A percentile compares a stretch with the other conserved stretches of the same genome.
Evolutionary conservation across 2,329 filamentous ascomycete genomes (phyloP).

Genomic region (Graphium sp.): DNA sequence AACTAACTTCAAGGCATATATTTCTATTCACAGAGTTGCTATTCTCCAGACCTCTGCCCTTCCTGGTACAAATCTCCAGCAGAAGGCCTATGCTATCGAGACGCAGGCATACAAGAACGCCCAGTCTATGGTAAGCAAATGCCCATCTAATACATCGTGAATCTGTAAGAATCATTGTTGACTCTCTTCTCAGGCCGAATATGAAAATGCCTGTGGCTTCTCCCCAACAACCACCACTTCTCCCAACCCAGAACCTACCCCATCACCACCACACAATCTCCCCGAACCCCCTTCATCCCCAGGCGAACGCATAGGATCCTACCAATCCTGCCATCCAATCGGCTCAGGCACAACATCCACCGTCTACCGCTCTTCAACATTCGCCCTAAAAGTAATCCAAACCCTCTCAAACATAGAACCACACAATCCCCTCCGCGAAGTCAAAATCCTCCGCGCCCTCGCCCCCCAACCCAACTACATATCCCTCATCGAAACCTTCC

Average conservation of each 20-base stretch:
- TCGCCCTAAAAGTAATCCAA: constrained; percentile 74
- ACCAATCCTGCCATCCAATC: constrained; percentile 34
- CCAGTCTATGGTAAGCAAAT: constrained; percentile 32
- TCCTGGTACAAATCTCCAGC: constrained; percentile 9
- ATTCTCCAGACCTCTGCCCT: constrained; percentile 8
- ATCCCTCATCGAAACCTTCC: constrained; percentile 55
- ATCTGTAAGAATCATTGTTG: too few species aligned
- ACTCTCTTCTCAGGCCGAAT: constrained; percentile 33
- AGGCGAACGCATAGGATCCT: constrained; percentile 33
- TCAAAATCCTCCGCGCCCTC: constrained; percentile 49
- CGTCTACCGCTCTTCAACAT: constrained; percentile 52
- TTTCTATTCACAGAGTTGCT: too few species aligned
- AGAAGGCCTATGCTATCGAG: constrained; percentile 48
- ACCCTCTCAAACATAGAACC: constrained; percentile 58
- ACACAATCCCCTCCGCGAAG: constrained; percentile 69
- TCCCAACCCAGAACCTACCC: constrained; percentile 4
- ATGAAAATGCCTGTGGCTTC: constrained; percentile 24
- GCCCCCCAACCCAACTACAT: constrained; percentile 41
- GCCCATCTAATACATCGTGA: too few species aligned
- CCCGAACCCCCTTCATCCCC: constrained; percentile 1
- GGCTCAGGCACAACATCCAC: constrained; percentile 61
- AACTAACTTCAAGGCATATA: too few species aligned
- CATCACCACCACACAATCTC: constrained; percentile 1
- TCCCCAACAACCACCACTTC: constrained; percentile 6
- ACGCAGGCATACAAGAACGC: constrained; percentile 43